Base-by-base conservation (phyloP, 2,329 filamentous ascomycete species). In the Pezizomycotina sp. region DNA sequence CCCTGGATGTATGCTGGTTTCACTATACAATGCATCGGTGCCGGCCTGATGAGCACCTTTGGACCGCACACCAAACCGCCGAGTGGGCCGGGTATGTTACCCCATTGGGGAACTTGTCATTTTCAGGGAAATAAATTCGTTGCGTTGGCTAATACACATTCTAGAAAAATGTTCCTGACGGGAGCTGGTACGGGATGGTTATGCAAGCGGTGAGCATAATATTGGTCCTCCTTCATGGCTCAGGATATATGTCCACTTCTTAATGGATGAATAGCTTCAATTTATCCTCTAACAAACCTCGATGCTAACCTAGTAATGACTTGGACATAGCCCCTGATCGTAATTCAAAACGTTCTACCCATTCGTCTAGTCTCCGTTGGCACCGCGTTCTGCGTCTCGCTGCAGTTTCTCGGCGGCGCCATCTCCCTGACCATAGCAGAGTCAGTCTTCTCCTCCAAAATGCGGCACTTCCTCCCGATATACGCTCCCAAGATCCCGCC, bases 351-450 rank as follows among this genome's bases (percentile, higher is more conserved):
- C 1, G 62, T 64, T 8, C 55, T 64, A 10, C 50, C 53, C n/a
- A 50, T 31, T 10, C 46, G 46, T 7, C 61, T 65, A 33, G 56
- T 63, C 3, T 52, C 62, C 8, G 54, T 62, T 8, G 62, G 61
- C 24, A 55, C 56, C 1, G 56, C 59, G 2, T 48, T 63, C 26
- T 59, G 64, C 47, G 55, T 64, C 46, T 65, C 64, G 45, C 71
- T 70, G 57, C 71, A 77, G 50, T 63, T 64, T 2, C 61, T 80
- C 3, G 74, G 74, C 25, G 74, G 74, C 3, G 71, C 75, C 2
- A 56, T 80, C 15, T 69, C 70, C 47, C 66, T 80, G 30, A 66
- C 69, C 4, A 68, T 77, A 6, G 68, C 68, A 0, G 71, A 80
- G 53, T 69, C 72, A 13, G 63, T 77, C 28, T 78, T 80, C 58